Percentiles rank a stretch among this genome's conserved stretches.
Conservation (phyloP, 495 filamentous ascomycete species). For the Neurospora sp. region DNA sequence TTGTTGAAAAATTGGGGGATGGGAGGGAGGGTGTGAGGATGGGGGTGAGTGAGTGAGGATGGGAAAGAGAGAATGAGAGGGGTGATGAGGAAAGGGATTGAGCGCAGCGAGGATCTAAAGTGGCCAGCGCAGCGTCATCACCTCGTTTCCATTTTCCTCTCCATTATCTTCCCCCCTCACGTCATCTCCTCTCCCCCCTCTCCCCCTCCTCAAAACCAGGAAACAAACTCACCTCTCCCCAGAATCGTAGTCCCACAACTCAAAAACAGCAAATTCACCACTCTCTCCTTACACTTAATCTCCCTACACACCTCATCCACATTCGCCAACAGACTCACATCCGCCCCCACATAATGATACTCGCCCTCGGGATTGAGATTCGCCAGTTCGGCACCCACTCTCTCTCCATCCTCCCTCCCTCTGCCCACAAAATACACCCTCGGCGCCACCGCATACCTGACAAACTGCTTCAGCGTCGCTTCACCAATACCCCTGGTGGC, state of each 20-base stretch:
- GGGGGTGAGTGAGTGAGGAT: background rate
- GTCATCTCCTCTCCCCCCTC: background rate
- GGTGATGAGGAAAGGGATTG: background rate
- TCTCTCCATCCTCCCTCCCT: conserved; percentile 31
- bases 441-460: conserved; percentile 33
- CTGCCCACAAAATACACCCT: conserved; percentile 36
- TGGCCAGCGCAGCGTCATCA: background rate
- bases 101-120: background rate
- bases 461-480: conserved; percentile 47
- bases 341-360: conserved; percentile 44
- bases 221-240: conserved; percentile 1
- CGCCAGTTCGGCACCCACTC: conserved; percentile 36
- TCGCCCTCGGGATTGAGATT: conserved; percentile 40
- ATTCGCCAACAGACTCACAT: conserved; percentile 45
- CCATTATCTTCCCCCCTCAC: background rate
- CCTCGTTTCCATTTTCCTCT: background rate
- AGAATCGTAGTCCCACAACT: conserved; percentile 34
- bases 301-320: conserved; percentile 53
- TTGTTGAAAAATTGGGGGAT: background rate
- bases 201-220: background rate
- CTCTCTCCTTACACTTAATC: conserved; percentile 43
- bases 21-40: background rate
- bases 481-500: conserved; percentile 57
- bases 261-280: conserved; percentile 54
- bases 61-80: background rate